A percentile compares a stretch with the other conserved stretches of the same genome.
Conservation (phyloP, 2,329 filamentous ascomycete species). For the Claviceps pazoutovae region DNA sequence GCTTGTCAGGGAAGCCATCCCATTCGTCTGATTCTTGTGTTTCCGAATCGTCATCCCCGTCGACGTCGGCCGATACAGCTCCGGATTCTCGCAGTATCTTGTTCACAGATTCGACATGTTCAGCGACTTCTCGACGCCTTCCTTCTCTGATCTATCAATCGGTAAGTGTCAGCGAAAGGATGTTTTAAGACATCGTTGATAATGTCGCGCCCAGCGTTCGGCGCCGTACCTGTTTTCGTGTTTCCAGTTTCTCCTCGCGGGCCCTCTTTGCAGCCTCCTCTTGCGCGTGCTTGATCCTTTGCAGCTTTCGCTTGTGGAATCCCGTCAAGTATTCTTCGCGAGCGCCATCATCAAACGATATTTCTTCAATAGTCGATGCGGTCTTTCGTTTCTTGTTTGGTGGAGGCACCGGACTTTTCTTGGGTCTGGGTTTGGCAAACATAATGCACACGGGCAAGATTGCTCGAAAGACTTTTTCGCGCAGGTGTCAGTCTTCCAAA, state of each 20-base stretch:
- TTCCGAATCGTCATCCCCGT: conserved; percentile 21
- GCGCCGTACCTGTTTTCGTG: conserved; percentile 57
- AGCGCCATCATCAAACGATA: conserved; percentile 68
- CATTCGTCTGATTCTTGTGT: conserved; percentile 40
- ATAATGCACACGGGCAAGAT: conserved; percentile 11
- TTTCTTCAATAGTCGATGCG: conserved; percentile 53
- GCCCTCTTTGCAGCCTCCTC: conserved; percentile 66
- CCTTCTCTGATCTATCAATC: conserved; percentile 60
- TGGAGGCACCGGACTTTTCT: conserved; percentile 42
- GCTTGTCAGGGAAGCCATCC: conserved; percentile 47
- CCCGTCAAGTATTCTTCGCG: conserved; percentile 83
- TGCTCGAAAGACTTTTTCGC: neutral
- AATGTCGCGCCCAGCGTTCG: neutral
- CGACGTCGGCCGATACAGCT: conserved; percentile 24
- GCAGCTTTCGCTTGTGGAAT: conserved; percentile 90
- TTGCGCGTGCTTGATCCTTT: conserved; percentile 72
- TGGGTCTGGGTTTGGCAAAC: conserved; percentile 45
- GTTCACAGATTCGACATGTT: conserved; percentile 68
- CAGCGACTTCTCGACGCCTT: conserved; percentile 65
- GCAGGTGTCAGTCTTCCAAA: neutral
- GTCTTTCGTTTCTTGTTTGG: conserved; percentile 54
- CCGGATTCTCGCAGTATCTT: conserved; percentile 50
- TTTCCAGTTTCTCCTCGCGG: conserved; percentile 58
- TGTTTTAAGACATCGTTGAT: neutral
- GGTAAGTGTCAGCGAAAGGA: neutral